A percentile compares a stretch with the other conserved stretches of the same genome.
Conservation (phyloP, 2,329 filamentous ascomycete genomes). For the Colletotrichum costaricense region DNA sequence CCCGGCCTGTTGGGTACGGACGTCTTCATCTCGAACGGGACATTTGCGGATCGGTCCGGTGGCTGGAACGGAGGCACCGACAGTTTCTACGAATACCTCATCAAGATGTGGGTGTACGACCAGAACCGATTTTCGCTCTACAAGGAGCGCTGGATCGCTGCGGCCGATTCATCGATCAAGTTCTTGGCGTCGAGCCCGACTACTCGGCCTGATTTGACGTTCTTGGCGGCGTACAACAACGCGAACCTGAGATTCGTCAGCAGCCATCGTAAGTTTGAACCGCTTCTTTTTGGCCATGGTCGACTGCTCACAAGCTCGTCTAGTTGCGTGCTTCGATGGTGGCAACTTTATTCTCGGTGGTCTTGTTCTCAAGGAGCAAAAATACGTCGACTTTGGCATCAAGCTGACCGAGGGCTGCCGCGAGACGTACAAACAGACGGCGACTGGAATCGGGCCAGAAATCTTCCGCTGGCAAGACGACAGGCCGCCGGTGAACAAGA, state of each 20-base stretch:
- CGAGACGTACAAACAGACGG: conserved; percentile 76
- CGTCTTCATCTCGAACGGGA: conserved; percentile 73
- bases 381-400: conserved; percentile 81
- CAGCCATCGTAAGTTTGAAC: conserved; percentile 58
- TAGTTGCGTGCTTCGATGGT: conserved; percentile 84
- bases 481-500: conserved; percentile 46
- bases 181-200: conserved; percentile 75
- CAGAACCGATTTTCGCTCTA: conserved; percentile 71
- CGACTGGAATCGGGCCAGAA: conserved; percentile 83
- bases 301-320: conserved; percentile 48
- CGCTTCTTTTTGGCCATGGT: conserved; percentile 18
- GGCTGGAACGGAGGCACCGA: conserved; percentile 84
- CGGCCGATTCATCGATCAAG: conserved; percentile 80
- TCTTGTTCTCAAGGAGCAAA: conserved; percentile 70
- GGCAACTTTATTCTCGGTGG: conserved; percentile 89
- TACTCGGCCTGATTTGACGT: conserved; percentile 75
- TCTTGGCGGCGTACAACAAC: conserved; percentile 69
- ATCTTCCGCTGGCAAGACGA: conserved; percentile 70
- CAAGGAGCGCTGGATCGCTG: conserved; percentile 79
- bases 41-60: conserved; percentile 74
- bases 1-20: conserved; percentile 79
- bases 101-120: conserved; percentile 92
- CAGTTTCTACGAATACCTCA: conserved; percentile 89
- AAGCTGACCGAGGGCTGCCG: conserved; percentile 78
- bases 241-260: conserved; percentile 56